A percentile compares a stretch with the other conserved stretches of the same genome.
These are phyloP conservation scores for Metschnikowia similis DNA, from an alignment of 805 yeast species.

Conservation along the genomic window DNA sequence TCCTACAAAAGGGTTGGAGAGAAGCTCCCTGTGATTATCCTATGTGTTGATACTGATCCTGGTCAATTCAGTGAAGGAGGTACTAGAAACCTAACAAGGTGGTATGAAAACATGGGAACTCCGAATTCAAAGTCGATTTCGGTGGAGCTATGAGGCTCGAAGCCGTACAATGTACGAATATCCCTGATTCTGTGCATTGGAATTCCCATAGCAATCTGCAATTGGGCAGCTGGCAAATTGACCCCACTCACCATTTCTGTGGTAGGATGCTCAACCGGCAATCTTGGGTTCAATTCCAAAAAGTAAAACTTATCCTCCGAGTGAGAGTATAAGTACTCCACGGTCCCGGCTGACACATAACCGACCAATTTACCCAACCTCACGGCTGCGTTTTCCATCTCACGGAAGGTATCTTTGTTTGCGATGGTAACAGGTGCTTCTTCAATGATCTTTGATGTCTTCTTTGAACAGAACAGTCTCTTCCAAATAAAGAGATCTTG, in stretches of 20 bases:
- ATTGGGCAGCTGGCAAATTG: constrained; percentile 96
- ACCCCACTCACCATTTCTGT: constrained; percentile 99
- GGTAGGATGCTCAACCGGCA: constrained; percentile 99
- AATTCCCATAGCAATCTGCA: constrained; percentile 99
- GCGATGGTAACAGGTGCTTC: constrained; percentile 99
- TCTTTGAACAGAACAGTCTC: constrained; percentile 99
- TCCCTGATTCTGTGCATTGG: constrained; percentile 94
- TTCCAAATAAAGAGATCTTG: constrained; percentile 93
- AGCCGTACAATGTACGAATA: constrained; percentile 89
- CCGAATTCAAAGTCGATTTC: constrained; percentile 89
- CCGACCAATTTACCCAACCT: constrained; percentile 96
- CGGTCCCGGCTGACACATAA: constrained; percentile 98
- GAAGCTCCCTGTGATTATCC: too few species aligned
- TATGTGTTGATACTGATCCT: too few species aligned
- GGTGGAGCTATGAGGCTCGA: constrained; percentile 89
- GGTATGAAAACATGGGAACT: too few species aligned
- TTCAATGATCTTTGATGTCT: constrained; percentile 98
- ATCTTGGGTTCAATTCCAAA: constrained; percentile 94
- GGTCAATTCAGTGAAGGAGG: too few species aligned
- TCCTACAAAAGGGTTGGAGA: too few species aligned
- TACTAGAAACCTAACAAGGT: too few species aligned
- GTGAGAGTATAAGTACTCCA: constrained; percentile 92
- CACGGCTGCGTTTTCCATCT: constrained; percentile 97
- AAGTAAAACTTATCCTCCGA: constrained; percentile 93
- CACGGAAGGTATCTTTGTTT: constrained; percentile 72